Evolutionary conservation across 306 rosid species (phyloP), one percentile per base, ranked within the genome.

Genomic region (Vigna radiata): DNA sequence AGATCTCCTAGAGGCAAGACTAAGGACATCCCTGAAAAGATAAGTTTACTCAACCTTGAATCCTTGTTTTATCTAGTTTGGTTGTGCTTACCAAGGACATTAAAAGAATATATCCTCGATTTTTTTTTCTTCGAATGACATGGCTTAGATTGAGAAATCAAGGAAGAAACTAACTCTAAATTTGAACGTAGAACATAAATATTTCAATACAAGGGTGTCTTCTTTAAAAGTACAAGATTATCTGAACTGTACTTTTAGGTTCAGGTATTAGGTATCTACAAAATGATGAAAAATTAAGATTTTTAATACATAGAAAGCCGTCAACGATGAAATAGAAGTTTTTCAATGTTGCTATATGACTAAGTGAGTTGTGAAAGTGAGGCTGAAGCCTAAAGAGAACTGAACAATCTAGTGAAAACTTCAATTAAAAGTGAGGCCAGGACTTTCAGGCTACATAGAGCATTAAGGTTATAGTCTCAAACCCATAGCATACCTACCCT

Each of bases 391-490:
- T 29, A 29, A 29, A 29, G 33, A 29, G 5, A 4, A 29, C 33
- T 29, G 33, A 0, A 29, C 33, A 3, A 29, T 29, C 33, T 29
- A 29, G 33, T 29, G 33, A 66, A 73, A 56, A 67, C 41, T 72
- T 29, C 54, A 27, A 71, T 31, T n/a, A 47, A 46, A 64, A n/a
- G 1, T 46, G 47, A 74, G 15, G 56, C 46, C 12, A 12, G 37
- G 23, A 47, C 49, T 25, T 54, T 69, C 46, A 67, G 55, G 47
- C 70, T n/a, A 56, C 33, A 10, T 48, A 60, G 48, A 10, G 25
- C 68, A 54, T 55, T 64, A 41, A 33, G 15, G 36, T 62, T 62
- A 61, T 5, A 37, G 72, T 53, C 50, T 33, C 46, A 75, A 75
- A 73, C 39, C 70, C 43, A 60, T 3, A 66, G 63, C 19, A 23